Percentiles rank a stretch among this genome's conserved stretches.
Conservation (phyloP, 1,139 yeast genomes). For the Geotrichum fermentans region DNA sequence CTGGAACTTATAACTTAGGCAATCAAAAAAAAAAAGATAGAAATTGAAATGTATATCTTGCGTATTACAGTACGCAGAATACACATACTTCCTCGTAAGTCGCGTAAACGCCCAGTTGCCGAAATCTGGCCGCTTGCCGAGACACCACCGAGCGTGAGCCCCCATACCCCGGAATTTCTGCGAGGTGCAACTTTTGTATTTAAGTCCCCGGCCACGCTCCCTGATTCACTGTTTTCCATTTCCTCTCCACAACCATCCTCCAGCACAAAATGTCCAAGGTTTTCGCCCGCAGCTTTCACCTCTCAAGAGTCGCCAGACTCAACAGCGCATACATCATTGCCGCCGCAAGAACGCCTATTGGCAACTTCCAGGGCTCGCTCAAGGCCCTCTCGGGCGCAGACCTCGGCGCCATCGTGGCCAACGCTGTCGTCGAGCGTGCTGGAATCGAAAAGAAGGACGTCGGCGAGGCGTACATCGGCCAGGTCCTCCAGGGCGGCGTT, state of each 20-base stretch:
- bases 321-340: conserved; percentile 48
- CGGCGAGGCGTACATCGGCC: conserved; percentile 54
- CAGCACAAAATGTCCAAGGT: conserved; percentile 16
- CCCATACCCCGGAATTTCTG: no score
- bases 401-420: conserved; percentile 54
- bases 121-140: no score
- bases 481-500: conserved; percentile 54
- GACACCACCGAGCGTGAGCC: no score
- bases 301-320: conserved; percentile 13
- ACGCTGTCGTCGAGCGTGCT: conserved; percentile 51
- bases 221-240: no score
- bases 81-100: no score
- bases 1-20: neutral
- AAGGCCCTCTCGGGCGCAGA: conserved; percentile 49
- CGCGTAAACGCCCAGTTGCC: no score
- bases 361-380: conserved; percentile 53
- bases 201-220: no score
- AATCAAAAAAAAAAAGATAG: conserved; percentile 3
- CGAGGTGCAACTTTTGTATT: no score
- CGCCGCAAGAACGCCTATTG: conserved; percentile 56
- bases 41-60: neutral
- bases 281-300: conserved; percentile 18
- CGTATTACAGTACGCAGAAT: no score
- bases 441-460: conserved; percentile 48
- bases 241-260: no score